A percentile compares a stretch with the other conserved stretches of the same genome.
Conservation (phyloP, 495 filamentous ascomycete genomes). For the Arthonia radiata region DNA sequence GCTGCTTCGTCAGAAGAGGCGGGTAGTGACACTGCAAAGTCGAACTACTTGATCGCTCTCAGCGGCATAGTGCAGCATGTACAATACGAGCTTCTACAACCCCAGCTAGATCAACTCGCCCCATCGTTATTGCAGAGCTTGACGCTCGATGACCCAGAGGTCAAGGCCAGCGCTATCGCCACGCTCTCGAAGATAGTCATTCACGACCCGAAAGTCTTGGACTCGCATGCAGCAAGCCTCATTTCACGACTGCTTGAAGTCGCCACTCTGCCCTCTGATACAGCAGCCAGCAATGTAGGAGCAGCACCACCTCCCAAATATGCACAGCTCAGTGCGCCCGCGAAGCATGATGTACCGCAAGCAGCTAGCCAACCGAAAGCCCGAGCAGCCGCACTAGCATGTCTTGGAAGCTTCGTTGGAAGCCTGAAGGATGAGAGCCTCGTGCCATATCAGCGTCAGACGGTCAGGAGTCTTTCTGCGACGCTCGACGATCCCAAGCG, state of each 20-base stretch:
- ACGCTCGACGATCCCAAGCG: constrained; percentile 44
- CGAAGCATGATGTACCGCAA: constrained; percentile 5
- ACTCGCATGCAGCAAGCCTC: constrained; percentile 34
- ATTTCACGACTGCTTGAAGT: constrained; percentile 28
- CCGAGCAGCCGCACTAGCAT: constrained; percentile 26
- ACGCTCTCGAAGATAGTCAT: constrained; percentile 33
- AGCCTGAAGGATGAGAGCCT: constrained; percentile 20
- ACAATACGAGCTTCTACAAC: constrained; percentile 31
- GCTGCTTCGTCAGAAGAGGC: constrained; percentile 15
- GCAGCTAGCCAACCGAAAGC: constrained; percentile 19
- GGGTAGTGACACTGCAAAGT: too few species aligned
- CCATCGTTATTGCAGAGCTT: constrained; percentile 47
- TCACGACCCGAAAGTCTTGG: constrained; percentile 28
- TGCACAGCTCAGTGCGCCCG: too few species aligned
- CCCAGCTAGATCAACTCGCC: constrained; percentile 30
- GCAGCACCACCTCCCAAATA: constrained; percentile 3
- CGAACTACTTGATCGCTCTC: constrained; percentile 40
- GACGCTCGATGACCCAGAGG: constrained; percentile 25
- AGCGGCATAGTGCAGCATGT: constrained; percentile 37
- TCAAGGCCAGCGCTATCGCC: constrained; percentile 36
- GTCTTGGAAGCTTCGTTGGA: constrained; percentile 28
- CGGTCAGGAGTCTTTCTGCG: constrained; percentile 25
- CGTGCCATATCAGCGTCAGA: constrained; percentile 29
- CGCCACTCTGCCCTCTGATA: constrained; percentile 13
- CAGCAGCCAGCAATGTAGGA: neutral